These are phyloP conservation scores for Voacanga thouarsii DNA, from an alignment of 257 asterid genomes.

Conservation along the genomic window DNA sequence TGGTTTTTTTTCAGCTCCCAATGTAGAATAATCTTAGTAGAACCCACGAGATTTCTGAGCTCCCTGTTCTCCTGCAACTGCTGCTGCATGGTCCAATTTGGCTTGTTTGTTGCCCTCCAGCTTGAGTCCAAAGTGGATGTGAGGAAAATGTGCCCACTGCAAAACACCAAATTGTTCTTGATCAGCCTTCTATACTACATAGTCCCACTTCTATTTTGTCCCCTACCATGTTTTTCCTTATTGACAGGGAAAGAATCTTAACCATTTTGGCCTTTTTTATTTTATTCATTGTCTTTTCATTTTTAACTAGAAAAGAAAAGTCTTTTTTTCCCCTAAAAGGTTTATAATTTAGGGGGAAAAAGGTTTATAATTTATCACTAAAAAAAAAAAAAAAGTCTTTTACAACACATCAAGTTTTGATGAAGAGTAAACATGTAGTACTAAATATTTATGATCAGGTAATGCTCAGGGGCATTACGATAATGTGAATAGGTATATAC, in stretches of 20 bases:
- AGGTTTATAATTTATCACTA: too few species aligned
- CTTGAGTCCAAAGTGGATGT: constrained; percentile 79
- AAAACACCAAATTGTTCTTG: not conserved
- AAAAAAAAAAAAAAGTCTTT: not conserved
- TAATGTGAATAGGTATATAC: too few species aligned
- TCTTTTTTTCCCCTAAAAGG: too few species aligned
- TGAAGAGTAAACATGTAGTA: too few species aligned
- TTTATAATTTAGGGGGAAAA: too few species aligned
- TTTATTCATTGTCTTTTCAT: not conserved
- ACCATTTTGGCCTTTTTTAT: not conserved
- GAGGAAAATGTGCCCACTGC: constrained; percentile 99
- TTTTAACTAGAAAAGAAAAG: too few species aligned
- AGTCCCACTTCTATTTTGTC: constrained; percentile 11
- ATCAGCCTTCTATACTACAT: not conserved
- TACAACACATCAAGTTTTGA: not conserved
- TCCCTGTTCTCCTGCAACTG: constrained; percentile 50
- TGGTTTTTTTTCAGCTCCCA: not conserved
- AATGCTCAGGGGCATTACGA: too few species aligned
- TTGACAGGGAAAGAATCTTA: constrained; percentile 1
- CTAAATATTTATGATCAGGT: too few species aligned
- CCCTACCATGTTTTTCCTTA: constrained; percentile 11
- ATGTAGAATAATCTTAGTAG: constrained; percentile 21
- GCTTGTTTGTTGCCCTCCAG: constrained; percentile 70
- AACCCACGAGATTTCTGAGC: constrained; percentile 48
- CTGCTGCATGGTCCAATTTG: constrained; percentile 66